Conservation (phyloP, 2,329 filamentous ascomycete species). For the Cercospora berteroae region DNA sequence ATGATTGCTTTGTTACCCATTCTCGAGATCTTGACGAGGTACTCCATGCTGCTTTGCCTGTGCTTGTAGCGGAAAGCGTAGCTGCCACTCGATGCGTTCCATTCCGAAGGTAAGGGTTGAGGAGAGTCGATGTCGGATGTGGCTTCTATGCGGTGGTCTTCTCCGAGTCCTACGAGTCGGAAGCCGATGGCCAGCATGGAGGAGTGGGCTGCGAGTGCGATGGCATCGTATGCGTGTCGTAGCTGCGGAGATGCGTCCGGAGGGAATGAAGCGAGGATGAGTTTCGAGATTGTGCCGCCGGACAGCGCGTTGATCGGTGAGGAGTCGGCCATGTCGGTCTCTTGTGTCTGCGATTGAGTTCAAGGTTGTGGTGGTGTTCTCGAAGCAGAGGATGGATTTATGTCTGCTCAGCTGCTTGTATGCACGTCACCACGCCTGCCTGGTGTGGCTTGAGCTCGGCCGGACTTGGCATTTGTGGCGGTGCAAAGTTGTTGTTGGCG, state of each 20-base stretch:
- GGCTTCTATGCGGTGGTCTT: constrained; percentile 65
- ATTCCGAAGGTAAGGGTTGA: constrained; percentile 67
- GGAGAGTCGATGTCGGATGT: constrained; percentile 44
- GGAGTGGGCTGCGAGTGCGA: constrained; percentile 80
- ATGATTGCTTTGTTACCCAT: constrained; percentile 82
- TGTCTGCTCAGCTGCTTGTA: neutral
- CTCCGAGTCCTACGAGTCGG: constrained; percentile 75
- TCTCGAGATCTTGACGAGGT: constrained; percentile 76
- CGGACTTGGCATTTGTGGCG: neutral
- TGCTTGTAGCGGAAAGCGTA: constrained; percentile 87
- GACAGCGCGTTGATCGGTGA: constrained; percentile 44
- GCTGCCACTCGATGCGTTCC: constrained; percentile 71
- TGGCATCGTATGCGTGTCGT: constrained; percentile 72
- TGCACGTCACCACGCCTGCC: constrained; percentile 4
- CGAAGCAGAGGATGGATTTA: neutral
- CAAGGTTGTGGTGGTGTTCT: neutral
- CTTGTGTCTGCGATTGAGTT: neutral
- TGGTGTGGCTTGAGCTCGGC: neutral
- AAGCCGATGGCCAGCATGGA: constrained; percentile 80
- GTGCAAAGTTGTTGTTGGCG: neutral
- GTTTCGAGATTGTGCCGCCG: constrained; percentile 42
- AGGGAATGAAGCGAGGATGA: constrained; percentile 48
- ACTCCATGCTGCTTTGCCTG: constrained; percentile 78
- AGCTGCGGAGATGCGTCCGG: constrained; percentile 46
- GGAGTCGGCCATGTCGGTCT: constrained; percentile 1